Base-by-base conservation (phyloP, 352 stramenopile genomes). In the Phytophthora syringae region DNA sequence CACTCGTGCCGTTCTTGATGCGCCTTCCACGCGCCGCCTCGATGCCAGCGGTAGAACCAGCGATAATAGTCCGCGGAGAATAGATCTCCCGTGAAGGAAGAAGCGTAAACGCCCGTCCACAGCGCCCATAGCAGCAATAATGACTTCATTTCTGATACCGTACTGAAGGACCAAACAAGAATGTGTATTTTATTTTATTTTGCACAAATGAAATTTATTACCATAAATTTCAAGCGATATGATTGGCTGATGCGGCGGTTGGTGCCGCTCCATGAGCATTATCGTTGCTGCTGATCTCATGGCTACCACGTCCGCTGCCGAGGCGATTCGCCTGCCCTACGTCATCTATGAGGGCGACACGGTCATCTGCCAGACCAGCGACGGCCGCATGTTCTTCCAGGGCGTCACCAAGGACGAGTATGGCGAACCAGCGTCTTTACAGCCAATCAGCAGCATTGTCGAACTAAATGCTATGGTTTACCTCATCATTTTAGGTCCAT, bases 291-390 rank as follows among this genome's bases (percentile, higher is more conserved):
- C 37, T 28, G n/a, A n/a, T n/a, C n/a, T 45, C 32, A 20, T 37
- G 28, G 13, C 37, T 49, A 27, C 48, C 34, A 42, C 62, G 34
- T 7, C 50, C 47, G 24, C 18, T 53, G 54, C 40, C 30, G 16
- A 55, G 18, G 32, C 34, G 22, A 44, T 22, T 28, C 82, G 82
- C 52, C 50, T 80, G 52, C 70, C 79, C 32, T 91, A 93, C 53
- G 70, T 92, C 59, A 95, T 95, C 58, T 89, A 92, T 72, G 87
- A 94, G 45, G 85, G 85, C 57, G 87, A 95, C 70, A 94, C 87
- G 1, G 85, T 95, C 18, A 92, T 95, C 64, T 95, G 87, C 61
- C 79, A 95, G 67, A 94, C 85, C 9, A 94, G 85, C 55, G 87
- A 95, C 28, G 85, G 82, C 9, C 82, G 87, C 30, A 86, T 93